Evolutionary conservation across 1,139 yeast genomes (phyloP).

Genomic region (Protomyces pachydermus): DNA sequence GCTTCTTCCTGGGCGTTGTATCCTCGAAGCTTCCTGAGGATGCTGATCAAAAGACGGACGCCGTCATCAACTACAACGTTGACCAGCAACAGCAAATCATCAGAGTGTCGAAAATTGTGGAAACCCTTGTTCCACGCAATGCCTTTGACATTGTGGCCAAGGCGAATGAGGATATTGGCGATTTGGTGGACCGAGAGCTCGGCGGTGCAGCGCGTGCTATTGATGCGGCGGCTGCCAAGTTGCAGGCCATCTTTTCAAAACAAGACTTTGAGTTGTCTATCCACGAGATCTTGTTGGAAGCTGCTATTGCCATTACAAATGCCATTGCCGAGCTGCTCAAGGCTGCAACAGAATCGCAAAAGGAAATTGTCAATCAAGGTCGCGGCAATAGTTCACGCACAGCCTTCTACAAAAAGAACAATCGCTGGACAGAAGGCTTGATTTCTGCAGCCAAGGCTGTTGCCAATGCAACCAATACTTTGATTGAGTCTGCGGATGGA

Average conservation of each 20-base stretch:
- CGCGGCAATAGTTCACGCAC: slow-evolving; percentile 62
- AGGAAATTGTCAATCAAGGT: slow-evolving; percentile 72
- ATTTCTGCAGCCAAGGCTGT: slow-evolving; percentile 88
- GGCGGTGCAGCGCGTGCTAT: slow-evolving; percentile 66
- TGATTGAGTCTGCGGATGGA: slow-evolving; percentile 83
- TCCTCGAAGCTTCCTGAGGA: slow-evolving; percentile 51
- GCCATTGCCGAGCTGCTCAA: slow-evolving; percentile 68
- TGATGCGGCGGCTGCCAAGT: slow-evolving; percentile 58
- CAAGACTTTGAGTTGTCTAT: slow-evolving; percentile 62
- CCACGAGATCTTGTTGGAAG: slow-evolving; percentile 69
- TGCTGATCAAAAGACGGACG: slow-evolving; percentile 67
- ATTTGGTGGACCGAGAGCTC: slow-evolving; percentile 68
- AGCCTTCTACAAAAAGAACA: slow-evolving; percentile 80
- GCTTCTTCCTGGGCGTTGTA: slow-evolving; percentile 59
- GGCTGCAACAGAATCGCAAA: slow-evolving; percentile 77
- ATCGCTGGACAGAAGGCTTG: slow-evolving; percentile 91
- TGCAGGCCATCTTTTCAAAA: slow-evolving; percentile 50
- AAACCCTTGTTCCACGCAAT: slow-evolving; percentile 52
- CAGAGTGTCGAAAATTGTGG: slow-evolving; percentile 52
- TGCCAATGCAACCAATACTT: slow-evolving; percentile 73
- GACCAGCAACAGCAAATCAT: slow-evolving; percentile 70
- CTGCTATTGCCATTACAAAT: slow-evolving; percentile 76
- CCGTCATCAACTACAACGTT: slow-evolving; percentile 68
- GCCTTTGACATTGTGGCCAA: slow-evolving; percentile 35
- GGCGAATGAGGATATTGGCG: slow-evolving; percentile 54